Evolutionary conservation across 164 flowering plant species (phyloP).

Genomic region (Dillenia turbinata): DNA sequence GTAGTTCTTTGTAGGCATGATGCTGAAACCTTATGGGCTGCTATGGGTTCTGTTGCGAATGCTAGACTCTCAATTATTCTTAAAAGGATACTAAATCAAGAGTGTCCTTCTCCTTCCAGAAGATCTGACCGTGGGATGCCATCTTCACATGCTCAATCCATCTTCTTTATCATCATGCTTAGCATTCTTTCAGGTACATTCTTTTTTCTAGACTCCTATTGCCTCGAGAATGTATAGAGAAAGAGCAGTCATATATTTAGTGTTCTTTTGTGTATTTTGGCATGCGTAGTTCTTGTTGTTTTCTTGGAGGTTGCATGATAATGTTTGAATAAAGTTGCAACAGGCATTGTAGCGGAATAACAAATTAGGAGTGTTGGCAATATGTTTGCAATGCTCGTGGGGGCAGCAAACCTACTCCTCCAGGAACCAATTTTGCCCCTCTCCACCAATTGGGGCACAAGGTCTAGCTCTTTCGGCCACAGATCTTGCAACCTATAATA

Average conservation of each 20-base stretch:
- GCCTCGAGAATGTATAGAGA: no score
- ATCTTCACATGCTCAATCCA: slow-evolving; percentile 83
- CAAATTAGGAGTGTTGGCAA: no score
- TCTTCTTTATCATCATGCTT: slow-evolving; percentile 43
- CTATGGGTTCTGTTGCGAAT: slow-evolving; percentile 63
- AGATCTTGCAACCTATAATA: slow-evolving; percentile 58
- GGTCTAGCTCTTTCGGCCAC: slow-evolving; percentile 43
- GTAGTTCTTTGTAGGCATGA: slow-evolving; percentile 77
- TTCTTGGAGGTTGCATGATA: no score
- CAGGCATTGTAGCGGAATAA: no score
- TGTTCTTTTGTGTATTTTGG: no score
- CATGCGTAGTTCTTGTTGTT: no score
- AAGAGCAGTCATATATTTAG: no score
- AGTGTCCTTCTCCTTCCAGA: slow-evolving; percentile 48
- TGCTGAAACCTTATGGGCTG: slow-evolving; percentile 66
- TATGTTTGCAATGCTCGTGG: slow-evolving; percentile 69
- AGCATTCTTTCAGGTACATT: slow-evolving; percentile 49
- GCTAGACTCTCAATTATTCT: slow-evolving; percentile 45
- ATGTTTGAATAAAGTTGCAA: no score
- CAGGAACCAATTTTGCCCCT: slow-evolving; percentile 62
- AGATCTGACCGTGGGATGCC: slow-evolving; percentile 90
- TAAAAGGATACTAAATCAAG: slow-evolving; percentile 66
- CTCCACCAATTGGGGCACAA: slow-evolving; percentile 59
- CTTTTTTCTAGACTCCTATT: background rate
- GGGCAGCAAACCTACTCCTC: slow-evolving; percentile 93